Base-by-base conservation (phyloP, 1,284 basidiomycete genomes). In the Sphaerobolus stellatus region DNA sequence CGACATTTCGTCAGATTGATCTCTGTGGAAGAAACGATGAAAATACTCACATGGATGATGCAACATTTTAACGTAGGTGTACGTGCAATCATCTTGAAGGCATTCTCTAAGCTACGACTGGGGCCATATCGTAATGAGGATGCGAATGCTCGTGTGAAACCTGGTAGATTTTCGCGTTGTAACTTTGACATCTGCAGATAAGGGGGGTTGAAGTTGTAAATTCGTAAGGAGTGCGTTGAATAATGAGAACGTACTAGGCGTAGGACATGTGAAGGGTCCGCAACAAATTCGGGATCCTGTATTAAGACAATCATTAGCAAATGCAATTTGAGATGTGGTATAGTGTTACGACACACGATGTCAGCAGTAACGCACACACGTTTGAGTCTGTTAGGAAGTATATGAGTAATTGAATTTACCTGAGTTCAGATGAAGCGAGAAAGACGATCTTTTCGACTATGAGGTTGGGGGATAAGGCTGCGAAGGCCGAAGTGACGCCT, bases 401-500 rank as follows among this genome's bases (percentile, higher is more conserved):
- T 38, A 38, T 16, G n/a, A n/a, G 36, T 38, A 7, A 7, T n/a
- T n/a, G n/a, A n/a, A n/a, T n/a, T n/a, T n/a, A n/a, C n/a, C 89
- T 75, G 5, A 89, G 71, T 5, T 89, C 89, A 1, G 80, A 81
- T 38, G 80, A 81, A 5, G 86, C 83, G 31, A 91, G 75, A 16
- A 91, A 75, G 4, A 78, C 80, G 13, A 89, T 70, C 54, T 81
- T 82, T 48, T 78, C 75, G 28, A 81, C 79, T 2, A 87, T 81
- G 16, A 91, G 76, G 54, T 83, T 74, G 14, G 88, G 88, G 62
- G 89, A 90, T 43, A 81, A 77, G 1, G 81, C 76, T 2, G 79
- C 77, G 62, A 91, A 90, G 1, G 86, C 80, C 2, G 82, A 76
- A 14, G 86, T 81, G 31, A 91, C 81, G 0, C 76, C 86, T 28